Evolutionary conservation across 2,329 filamentous ascomycete species (phyloP), one percentile per base, ranked within the genome.

Genomic region (Diaporthe amygdali): DNA sequence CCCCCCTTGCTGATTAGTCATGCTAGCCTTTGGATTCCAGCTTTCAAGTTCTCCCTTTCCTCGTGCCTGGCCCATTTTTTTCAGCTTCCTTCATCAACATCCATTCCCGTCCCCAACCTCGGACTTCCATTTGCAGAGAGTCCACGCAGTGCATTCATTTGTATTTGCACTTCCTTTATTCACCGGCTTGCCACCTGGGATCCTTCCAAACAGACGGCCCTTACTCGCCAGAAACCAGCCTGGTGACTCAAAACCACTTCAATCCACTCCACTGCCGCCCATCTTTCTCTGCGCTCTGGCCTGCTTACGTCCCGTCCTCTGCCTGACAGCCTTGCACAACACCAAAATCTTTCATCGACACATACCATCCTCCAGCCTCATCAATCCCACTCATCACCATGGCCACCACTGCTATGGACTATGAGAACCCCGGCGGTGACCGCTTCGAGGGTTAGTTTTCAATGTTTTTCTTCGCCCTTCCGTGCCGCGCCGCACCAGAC

Each of bases 381-480:
- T 55, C 71, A 70, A 49, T 25, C 27, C 41, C n/a, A 17, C 76
- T 73, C 76, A 80, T 74, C 75, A 76, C 72, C 49, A 91, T 91
- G 89, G 89, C 89, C 70, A 90, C 89, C 74, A 90, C 88, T 51
- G 88, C 89, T 75, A 92, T 92, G 90, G 90, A 92, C 79, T 92
- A 92, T 81, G 90, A 92, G 81, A 89, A 88, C 79, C 88, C 90
- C 74, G 91, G 90, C 77, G 89, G 89, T 78, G 88, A 91, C 81
- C 89, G 88, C 74, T 92, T 91, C 75, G 90, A 92, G 78, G 90
- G 90, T 92, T 83, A 76, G 85, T 78, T 52, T 69, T 46, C 20
- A 20, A 46, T 3, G 22, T 30, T 27, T 68, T 74, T 55, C 15
- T 14, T 5, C 34, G 22, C 27, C 46, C 15, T 55, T 34, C 70